Base-by-base conservation (phyloP, 345 rosid species). In the Physaria fendleri region DNA sequence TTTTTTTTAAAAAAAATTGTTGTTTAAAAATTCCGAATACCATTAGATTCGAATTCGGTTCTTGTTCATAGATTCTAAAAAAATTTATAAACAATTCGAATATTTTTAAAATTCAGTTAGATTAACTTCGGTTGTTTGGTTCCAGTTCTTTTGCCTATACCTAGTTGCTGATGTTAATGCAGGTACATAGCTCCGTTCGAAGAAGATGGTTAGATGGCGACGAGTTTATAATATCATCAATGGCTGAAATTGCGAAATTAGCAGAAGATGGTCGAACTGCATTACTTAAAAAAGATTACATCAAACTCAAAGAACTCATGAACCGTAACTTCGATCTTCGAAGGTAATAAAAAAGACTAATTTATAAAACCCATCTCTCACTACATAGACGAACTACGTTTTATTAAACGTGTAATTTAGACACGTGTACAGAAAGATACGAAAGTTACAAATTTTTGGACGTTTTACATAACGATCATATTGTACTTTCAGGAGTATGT, bases 181-280 rank as follows among this genome's bases (percentile, higher is more conserved):
- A 92, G 96, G 83, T 92, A 11, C 98, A 88, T 64, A 82, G 96
- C 59, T 64, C 81, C 10, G 96, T 92, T 54, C 75, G 82, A 25
- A 83, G 82, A 65, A 81, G 88, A 37, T 92, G 98, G 98, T 84
- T 86, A 30, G 71, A 82, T 30, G 98, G 98, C 57, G 98, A 86
- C 53, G 64, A 84, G 63, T 78, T 86, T 44, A 81, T 88, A 44
- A 76, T 79, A 48, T 76, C 87, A 37, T 73, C 88, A 6, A 84
- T 88, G 93, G 45, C 33, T 64, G 78, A 86, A 77, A 85, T 81
- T 60, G 87, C 87, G 69, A 68, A 82, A 45, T 4, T 86, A 38
- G 94, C 94, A 10, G 66, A 71, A 51, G 80, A 84, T 72, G 99
- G 99, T 5, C 63, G 54, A 69, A 72, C 64, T 43, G 85, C 76